These are phyloP conservation scores for Eimeria praecox DNA, from an alignment of 169 alveolate species.

Conservation along the genomic window DNA sequence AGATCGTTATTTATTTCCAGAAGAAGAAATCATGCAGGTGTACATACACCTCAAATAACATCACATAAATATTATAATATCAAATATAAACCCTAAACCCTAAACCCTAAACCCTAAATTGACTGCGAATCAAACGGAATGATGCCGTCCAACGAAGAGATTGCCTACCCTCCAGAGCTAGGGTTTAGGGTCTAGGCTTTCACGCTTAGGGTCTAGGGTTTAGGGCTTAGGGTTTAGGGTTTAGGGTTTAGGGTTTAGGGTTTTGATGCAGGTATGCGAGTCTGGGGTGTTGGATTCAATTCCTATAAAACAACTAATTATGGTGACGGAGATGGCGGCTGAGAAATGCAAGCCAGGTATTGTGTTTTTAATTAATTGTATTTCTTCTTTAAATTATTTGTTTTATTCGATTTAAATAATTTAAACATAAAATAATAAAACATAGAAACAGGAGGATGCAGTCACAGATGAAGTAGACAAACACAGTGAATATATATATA, in stretches of 20 bases:
- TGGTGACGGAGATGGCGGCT: conserved; percentile 81
- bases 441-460: too few relatives aligned
- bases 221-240: background rate
- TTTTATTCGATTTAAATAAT: too few relatives aligned
- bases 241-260: background rate
- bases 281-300: conserved; percentile 55
- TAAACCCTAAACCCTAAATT: background rate
- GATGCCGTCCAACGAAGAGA: background rate
- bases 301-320: conserved; percentile 81
- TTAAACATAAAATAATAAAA: too few relatives aligned
- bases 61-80: background rate
- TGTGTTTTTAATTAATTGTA: background rate
- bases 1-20: conserved; percentile 68
- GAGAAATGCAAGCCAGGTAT: conserved; percentile 81
- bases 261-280: conserved; percentile 74
- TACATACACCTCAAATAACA: background rate
- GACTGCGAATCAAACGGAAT: background rate
- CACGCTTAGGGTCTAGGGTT: background rate
- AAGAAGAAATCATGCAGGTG: conserved; percentile 69
- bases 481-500: too few relatives aligned
- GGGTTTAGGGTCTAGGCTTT: background rate
- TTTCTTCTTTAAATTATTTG: background rate
- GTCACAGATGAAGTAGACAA: too few relatives aligned
- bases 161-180: background rate
- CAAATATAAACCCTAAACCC: background rate